These are phyloP conservation scores for Hypoxylon trugodes DNA, from an alignment of 495 filamentous ascomycete species.

Conservation along the genomic window DNA sequence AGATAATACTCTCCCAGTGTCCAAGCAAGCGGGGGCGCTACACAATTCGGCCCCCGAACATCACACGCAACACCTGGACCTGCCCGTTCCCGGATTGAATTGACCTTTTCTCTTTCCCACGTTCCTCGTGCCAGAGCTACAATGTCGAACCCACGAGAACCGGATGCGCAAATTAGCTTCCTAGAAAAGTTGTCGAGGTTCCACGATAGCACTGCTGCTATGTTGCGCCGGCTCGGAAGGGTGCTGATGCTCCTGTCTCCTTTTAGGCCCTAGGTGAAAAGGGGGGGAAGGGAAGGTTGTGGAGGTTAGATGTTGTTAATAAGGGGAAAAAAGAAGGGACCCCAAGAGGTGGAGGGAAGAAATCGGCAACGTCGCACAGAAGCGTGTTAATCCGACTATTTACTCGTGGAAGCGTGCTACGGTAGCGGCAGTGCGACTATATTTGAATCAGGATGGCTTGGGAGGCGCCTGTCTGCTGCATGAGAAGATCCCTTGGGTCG, in stretches of 20 bases:
- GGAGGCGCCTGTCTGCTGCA: conserved; percentile 39
- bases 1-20: conserved; percentile 44
- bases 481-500: conserved; percentile 40
- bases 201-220: conserved; percentile 41
- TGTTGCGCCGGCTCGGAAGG: conserved; percentile 39
- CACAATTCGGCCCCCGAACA: conserved; percentile 57
- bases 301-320: conserved; percentile 43
- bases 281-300: conserved; percentile 8
- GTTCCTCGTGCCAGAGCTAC: conserved; percentile 47
- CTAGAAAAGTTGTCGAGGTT: conserved; percentile 35
- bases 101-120: conserved; percentile 46
- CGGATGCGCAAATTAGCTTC: conserved; percentile 39
- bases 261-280: conserved; percentile 16
- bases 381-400: conserved; percentile 40
- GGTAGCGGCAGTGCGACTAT: conserved; percentile 44
- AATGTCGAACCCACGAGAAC: conserved; percentile 39
- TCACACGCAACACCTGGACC: conserved; percentile 57
- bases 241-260: conserved; percentile 34
- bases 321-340: conserved; percentile 27
- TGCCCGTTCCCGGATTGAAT: conserved; percentile 54
- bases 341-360: conserved; percentile 31
- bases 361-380: conserved; percentile 35
- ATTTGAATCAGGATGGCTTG: conserved; percentile 42
- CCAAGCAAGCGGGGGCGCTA: conserved; percentile 54
- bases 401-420: conserved; percentile 44